Percentiles rank a stretch among this genome's conserved stretches.
Evolutionary conservation across 805 yeast species (phyloP).

Genomic region (Phaffomyces thermotolerans): DNA sequence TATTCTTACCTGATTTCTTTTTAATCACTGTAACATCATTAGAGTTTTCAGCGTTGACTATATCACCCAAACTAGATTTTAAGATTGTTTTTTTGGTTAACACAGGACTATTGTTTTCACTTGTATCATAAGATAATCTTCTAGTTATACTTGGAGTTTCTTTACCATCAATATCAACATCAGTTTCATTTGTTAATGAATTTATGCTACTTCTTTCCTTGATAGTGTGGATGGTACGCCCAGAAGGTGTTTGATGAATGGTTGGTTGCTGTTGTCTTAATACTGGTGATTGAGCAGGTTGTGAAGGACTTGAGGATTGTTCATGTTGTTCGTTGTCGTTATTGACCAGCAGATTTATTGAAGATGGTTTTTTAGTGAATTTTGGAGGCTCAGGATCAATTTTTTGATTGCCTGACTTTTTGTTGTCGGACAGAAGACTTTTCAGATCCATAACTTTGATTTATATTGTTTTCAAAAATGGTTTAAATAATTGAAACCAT

Average conservation of each 20-base stretch:
- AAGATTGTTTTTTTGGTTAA: constrained; percentile 15
- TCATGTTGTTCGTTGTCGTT: constrained; percentile 6
- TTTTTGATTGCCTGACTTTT: background rate
- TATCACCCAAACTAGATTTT: constrained; percentile 12
- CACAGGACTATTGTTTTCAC: constrained; percentile 22
- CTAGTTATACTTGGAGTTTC: constrained; percentile 31
- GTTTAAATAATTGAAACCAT: too few species aligned
- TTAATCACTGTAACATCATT: background rate
- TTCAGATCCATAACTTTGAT: constrained; percentile 14
- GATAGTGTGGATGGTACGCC: constrained; percentile 6
- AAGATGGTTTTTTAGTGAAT: constrained; percentile 12
- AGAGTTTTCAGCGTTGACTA: constrained; percentile 6
- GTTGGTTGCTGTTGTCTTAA: constrained; percentile 1
- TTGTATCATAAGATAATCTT: constrained; percentile 20
- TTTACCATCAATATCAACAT: constrained; percentile 36
- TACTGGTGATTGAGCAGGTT: constrained; percentile 8
- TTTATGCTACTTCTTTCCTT: constrained; percentile 20
- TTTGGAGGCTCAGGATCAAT: constrained; percentile 3
- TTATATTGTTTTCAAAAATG: too few species aligned
- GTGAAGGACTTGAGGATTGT: constrained; percentile 6
- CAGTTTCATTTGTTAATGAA: constrained; percentile 37
- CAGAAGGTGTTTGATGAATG: constrained; percentile 6
- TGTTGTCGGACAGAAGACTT: constrained; percentile 13
- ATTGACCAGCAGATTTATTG: constrained; percentile 17
- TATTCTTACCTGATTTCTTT: constrained; percentile 10